Base-by-base conservation (phyloP, 108 stramenopile genomes). In the Aureococcus anophagefferens region DNA sequence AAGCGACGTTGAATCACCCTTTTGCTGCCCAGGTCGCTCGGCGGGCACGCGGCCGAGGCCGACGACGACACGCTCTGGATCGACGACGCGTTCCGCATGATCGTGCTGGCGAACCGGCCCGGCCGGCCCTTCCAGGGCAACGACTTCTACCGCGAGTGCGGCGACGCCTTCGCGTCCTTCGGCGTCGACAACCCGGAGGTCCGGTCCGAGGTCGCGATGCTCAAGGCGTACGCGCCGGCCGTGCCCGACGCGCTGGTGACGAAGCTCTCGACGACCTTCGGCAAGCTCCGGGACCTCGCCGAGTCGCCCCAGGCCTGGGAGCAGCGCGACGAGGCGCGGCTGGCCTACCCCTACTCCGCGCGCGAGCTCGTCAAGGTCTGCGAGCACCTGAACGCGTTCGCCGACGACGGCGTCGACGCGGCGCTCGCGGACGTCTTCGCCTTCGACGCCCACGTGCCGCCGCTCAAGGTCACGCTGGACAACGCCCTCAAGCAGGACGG, bases 71-170 rank as follows among this genome's bases (percentile, higher is more conserved):
- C n/a, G 31, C 36, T 68, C 11, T 75, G 79, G 65, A 64, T 74
- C 14, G 85, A 91, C 35, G 65, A 73, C 3, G 86, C 92, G 15
- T 93, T 95, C 68, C 59, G 73, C 14, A 63, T 93, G 5, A 82
- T 87, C 79, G 88, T 83, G 0, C 76, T 95, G 30, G 90, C 90
- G n/a, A 95, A 95, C 76, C 86, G 87, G 46, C 86, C 94, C 25
- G 90, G 90, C 4, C 91, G 67, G 66, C 94, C 94, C 14, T 96
- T 96, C 77, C 85, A 85, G 45, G 94, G 94, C 16, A 93, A 96
- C 76, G 87, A 88, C 66, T 77, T 96, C 40, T 84, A 81, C 63
- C 66, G 80, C 0, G 85, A 87, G 70, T 85, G 90, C 71, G 87
- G 86, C 25, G 94, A 93, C 77, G 80, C 81, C 51, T 94, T 93